phyloP scores from a whole-genome alignment of 805 yeast genomes.

The Myxozyma neotropica region DNA sequence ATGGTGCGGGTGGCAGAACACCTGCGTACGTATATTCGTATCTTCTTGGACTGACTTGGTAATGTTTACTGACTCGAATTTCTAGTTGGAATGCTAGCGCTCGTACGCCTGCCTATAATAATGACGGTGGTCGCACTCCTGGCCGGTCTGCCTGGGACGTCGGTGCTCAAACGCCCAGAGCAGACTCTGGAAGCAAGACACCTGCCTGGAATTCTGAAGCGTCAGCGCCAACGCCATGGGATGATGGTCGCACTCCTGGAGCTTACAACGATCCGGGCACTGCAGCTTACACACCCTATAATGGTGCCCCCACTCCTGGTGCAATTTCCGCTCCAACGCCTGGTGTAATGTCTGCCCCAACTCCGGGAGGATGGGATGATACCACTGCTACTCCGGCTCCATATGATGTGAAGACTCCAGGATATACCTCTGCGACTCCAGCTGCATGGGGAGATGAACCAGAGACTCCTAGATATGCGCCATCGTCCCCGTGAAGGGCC shows the following conservation, averaged over 20 bases:
- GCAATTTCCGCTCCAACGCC: slow-evolving; percentile 49
- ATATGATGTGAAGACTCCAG: slow-evolving; percentile 44
- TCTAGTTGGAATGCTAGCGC: slow-evolving; percentile 44
- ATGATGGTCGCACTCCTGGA: slow-evolving; percentile 46
- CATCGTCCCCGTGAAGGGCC: slow-evolving; percentile 27
- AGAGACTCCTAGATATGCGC: slow-evolving; percentile 39
- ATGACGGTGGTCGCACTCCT: slow-evolving; percentile 48
- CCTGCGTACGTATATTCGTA: slow-evolving; percentile 20
- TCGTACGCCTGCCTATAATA: slow-evolving; percentile 13
- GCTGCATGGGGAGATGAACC: slow-evolving; percentile 34
- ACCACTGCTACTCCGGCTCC: slow-evolving; percentile 42
- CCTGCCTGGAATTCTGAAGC: slow-evolving; percentile 33
- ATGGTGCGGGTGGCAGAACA: slow-evolving; percentile 19
- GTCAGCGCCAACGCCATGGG: slow-evolving; percentile 42
- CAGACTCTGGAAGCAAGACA: slow-evolving; percentile 48
- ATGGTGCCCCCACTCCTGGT: slow-evolving; percentile 45
- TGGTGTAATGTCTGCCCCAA: slow-evolving; percentile 45
- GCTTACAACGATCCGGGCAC: slow-evolving; percentile 55
- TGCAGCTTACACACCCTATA: slow-evolving; percentile 40
- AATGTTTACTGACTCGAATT: neutral
- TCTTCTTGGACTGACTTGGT: neutral
- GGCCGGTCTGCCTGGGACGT: slow-evolving; percentile 43
- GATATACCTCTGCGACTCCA: slow-evolving; percentile 33
- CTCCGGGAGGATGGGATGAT: slow-evolving; percentile 42
- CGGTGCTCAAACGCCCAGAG: slow-evolving; percentile 42